Evolutionary conservation across 225 moss, liverwort and hornwort genomes (phyloP), one percentile per base, ranked within the genome.

Genomic region (Polytrichum commune): DNA sequence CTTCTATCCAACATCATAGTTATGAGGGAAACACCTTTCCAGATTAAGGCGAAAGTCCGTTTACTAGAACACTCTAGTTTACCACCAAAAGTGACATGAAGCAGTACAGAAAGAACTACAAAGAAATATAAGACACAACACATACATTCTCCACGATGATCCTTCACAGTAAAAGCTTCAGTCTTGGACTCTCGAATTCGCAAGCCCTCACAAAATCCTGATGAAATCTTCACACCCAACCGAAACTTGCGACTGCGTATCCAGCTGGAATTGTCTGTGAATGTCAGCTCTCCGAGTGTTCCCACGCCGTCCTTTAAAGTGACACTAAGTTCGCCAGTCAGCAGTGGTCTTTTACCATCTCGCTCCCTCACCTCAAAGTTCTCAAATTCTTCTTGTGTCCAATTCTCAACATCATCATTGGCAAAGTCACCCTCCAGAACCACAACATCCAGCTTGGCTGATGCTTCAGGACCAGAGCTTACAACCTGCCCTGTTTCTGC

Each of bases 341-440:
- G 80, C 54, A 84, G 80, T 27, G 84, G 84, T 69, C 84, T 80
- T 80, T 84, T 84, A 56, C 84, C 84, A 58, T 84, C 84, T 20
- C 84, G 71, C 66, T 84, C 84, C 77, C 84, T 77, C 53, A 84
- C 84, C 80, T 77, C 77, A 60, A 32, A 80, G 13, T 77, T 84
- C 30, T 84, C 77, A 29, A 84, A 84, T 1, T 84, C 84, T 30
- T 84, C 84, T 72, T 84, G 84, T 16, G 77, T 67, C 84, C 84
- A 84, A 63, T 77, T 80, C 72, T 84, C 84, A 55, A 75, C 81
- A 22, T 87, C 83, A 55, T 87, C 86, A 46, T 79, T 81, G 18
- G 83, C 78, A 72, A 87, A 87, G 65, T 87, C 86, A 24, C 86
- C 86, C 66, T 83, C 86, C 19, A 87, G 69, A 38, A 87, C 86